Evolutionary conservation across 2,329 filamentous ascomycete genomes (phyloP), one percentile per base, ranked within the genome.

Genomic region (Neonectria hederae): DNA sequence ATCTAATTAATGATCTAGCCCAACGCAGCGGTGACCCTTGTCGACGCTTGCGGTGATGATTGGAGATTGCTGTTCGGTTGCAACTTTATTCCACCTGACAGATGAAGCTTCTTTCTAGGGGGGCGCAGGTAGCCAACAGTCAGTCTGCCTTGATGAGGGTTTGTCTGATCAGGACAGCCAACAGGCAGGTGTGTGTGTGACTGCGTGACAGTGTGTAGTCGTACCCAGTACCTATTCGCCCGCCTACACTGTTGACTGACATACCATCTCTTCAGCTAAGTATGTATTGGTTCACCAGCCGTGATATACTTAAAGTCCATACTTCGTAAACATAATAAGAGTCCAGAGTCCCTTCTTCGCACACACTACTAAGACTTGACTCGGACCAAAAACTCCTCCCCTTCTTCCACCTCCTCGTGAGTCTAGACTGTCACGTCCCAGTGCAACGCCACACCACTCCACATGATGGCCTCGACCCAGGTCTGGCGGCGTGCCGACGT

Each of bases 1-100:
- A 42, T 21, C n/a, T 11, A 42, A 4, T 11, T 4, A 19, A 3
- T 10, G n/a, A 32, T n/a, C 48, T 22, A 32, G 48, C 11, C 28
- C 48, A 22, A 8, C 10, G 26, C 19, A 10, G 28, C n/a, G 28
- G 28, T 4, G 28, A 51, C 48, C 48, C 28, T 48, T 28, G 28
- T 35, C 28, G 7, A 43, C 17, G 35, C 19, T 35, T 38, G 38
- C 40, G 9, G 22, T 19, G 6, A 24, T 28, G 30, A 35, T 58
- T 54, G n/a, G n/a, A 53, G 38, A 43, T 21, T 38, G 55, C n/a
- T 21, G 22, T 22, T 24, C 10, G 22, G 17, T 28, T 26, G 42
- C 60, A 58, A 63, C 60, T 54, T 19, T 49, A 43, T 58, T 58
- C 46, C 42, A 24, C 43, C 40, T 40, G 49, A 58, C 55, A 52